phyloP scores from a whole-genome alignment of 176 grass and related monocot genomes.

The Pontederia crassipes region DNA sequence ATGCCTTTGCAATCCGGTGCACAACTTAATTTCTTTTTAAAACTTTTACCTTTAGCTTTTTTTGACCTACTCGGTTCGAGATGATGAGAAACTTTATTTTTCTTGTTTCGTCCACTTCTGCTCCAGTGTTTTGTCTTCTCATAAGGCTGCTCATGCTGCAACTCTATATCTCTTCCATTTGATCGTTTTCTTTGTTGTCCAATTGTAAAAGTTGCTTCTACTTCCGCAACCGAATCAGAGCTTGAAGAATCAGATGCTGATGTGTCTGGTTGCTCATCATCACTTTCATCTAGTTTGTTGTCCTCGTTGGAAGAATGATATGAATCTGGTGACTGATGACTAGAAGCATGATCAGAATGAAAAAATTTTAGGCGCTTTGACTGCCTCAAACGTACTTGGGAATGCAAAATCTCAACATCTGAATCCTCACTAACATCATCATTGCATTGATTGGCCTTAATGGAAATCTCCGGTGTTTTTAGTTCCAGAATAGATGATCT shows the following conservation, averaged over 20 bases:
- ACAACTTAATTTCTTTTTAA: conserved; percentile 33
- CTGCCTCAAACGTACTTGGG: conserved; percentile 50
- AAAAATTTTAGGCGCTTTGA: conserved; percentile 60
- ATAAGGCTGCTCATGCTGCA: conserved; percentile 20
- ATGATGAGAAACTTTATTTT: conserved; percentile 13
- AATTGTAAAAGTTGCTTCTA: conserved; percentile 9
- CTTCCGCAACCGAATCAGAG: conserved; percentile 21
- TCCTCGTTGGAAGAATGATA: background rate
- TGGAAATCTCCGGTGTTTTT: conserved; percentile 6
- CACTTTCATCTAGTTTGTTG: background rate
- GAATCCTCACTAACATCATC: conserved; percentile 17
- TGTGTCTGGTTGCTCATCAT: conserved; percentile 24
- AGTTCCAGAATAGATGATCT: conserved; percentile 1
- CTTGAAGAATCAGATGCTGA: background rate
- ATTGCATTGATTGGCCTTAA: conserved; percentile 4
- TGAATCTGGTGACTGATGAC: conserved; percentile 51
- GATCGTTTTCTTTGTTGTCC: conserved; percentile 15
- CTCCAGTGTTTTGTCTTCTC: conserved; percentile 5
- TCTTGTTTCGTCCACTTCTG: background rate
- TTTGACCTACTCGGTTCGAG: conserved; percentile 17
- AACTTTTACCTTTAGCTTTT: conserved; percentile 25
- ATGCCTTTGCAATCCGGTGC: conserved; percentile 41
- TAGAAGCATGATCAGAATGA: conserved; percentile 41
- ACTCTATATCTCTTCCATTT: conserved; percentile 19
- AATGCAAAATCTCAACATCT: conserved; percentile 46